A percentile compares a stretch with the other conserved stretches of the same genome.
Evolutionary conservation across 805 yeast species (phyloP).

Genomic region (Crinitomyces ghanaensis): DNA sequence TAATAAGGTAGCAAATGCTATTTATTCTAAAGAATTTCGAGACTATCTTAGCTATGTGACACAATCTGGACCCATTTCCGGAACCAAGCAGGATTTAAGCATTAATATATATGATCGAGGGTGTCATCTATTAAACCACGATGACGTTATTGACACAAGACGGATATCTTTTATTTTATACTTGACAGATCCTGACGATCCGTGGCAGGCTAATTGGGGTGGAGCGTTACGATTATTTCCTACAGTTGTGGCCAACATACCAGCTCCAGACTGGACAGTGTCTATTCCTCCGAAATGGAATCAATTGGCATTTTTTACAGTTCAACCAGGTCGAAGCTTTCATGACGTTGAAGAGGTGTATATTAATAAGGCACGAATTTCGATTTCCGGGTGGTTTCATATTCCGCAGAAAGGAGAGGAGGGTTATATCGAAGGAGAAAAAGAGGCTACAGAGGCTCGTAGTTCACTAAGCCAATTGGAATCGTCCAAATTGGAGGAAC

Average conservation of each 20-base stretch:
- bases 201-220: slow-evolving; percentile 88
- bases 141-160: slow-evolving; percentile 94
- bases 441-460: slow-evolving; percentile 60
- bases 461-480: slow-evolving; percentile 74
- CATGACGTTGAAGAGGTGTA: slow-evolving; percentile 97
- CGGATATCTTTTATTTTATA: slow-evolving; percentile 87
- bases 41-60: slow-evolving; percentile 67
- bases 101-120: slow-evolving; percentile 85
- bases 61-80: slow-evolving; percentile 80
- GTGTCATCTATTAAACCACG: slow-evolving; percentile 90
- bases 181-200: slow-evolving; percentile 80
- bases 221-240: slow-evolving; percentile 85
- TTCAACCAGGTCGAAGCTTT: slow-evolving; percentile 91
- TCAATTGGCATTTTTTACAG: slow-evolving; percentile 91
- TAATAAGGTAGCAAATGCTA: slow-evolving; percentile 69
- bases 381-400: slow-evolving; percentile 98
- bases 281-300: slow-evolving; percentile 86
- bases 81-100: slow-evolving; percentile 85
- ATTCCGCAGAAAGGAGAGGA: slow-evolving; percentile 89
- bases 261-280: slow-evolving; percentile 59
- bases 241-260: slow-evolving; percentile 80
- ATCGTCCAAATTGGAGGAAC: slow-evolving; percentile 62
- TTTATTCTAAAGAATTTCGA: slow-evolving; percentile 78
- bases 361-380: slow-evolving; percentile 79
- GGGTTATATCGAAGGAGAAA: slow-evolving; percentile 75